These are phyloP conservation scores for Saksenaea vasiformis DNA, from an alignment of 371 early-diverging fungal species.

Conservation along the genomic window DNA sequence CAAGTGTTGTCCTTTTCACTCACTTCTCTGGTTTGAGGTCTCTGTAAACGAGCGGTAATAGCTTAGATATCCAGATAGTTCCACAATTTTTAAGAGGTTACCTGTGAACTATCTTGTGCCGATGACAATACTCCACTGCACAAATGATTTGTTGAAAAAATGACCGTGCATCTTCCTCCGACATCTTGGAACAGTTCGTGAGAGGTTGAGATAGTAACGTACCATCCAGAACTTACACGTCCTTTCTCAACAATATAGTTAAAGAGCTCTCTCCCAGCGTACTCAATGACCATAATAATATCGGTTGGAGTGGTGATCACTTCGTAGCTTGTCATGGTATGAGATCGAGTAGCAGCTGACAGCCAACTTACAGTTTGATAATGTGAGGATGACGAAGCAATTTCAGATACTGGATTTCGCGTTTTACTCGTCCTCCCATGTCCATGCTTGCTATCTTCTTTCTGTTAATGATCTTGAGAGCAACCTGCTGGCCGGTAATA, in stretches of 20 bases:
- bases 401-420: constrained; percentile 97
- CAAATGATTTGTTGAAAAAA: constrained; percentile 98
- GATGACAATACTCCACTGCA: constrained; percentile 98
- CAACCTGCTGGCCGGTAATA: constrained; percentile 91
- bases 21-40: constrained; percentile 86
- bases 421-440: constrained; percentile 91
- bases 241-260: constrained; percentile 96
- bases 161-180: constrained; percentile 86
- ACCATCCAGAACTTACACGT: constrained; percentile 50
- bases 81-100: constrained; percentile 10
- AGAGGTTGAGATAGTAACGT: neutral
- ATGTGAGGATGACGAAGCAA: constrained; percentile 96
- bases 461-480: constrained; percentile 94
- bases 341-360: neutral
- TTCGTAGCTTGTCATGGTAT: constrained; percentile 70
- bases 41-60: constrained; percentile 41
- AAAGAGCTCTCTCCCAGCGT: constrained; percentile 95
- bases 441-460: constrained; percentile 89
- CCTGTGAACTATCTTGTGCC: constrained; percentile 97
- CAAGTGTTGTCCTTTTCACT: neutral
- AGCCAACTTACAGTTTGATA: constrained; percentile 82
- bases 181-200: constrained; percentile 57
- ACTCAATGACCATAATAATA: constrained; percentile 97
- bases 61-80: neutral
- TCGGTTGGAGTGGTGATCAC: constrained; percentile 96